phyloP scores from a whole-genome alignment of 768 basidiomycete genomes.

The Mycena galericulata region DNA sequence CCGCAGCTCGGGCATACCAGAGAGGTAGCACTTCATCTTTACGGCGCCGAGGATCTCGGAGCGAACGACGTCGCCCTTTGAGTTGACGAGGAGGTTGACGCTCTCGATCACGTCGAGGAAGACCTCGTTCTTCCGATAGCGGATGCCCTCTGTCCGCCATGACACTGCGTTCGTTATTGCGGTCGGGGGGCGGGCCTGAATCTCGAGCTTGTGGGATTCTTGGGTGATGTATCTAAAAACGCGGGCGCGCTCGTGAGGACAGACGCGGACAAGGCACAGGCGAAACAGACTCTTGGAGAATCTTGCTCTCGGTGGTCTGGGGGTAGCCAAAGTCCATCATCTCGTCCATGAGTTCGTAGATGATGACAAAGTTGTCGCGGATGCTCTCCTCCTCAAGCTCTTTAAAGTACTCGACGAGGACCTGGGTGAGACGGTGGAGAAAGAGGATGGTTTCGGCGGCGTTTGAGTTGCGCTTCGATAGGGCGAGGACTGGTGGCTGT shows the following conservation, averaged over 20 bases:
- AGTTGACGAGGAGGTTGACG: constrained; percentile 90
- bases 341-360: constrained; percentile 98
- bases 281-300: constrained; percentile 88
- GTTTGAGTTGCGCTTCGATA: constrained; percentile 96
- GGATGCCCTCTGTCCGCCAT: constrained; percentile 97
- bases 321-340: constrained; percentile 99
- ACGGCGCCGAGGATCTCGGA: constrained; percentile 98
- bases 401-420: constrained; percentile 98
- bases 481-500: constrained; percentile 80
- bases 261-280: background rate
- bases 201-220: constrained; percentile 96
- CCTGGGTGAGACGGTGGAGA: constrained; percentile 92
- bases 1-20: constrained; percentile 98
- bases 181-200: constrained; percentile 92
- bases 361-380: constrained; percentile 99
- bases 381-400: constrained; percentile 99
- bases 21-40: constrained; percentile 99
- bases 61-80: constrained; percentile 95
- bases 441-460: constrained; percentile 97
- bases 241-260: constrained; percentile 5
- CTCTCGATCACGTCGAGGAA: constrained; percentile 99
- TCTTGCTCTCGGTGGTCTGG: constrained; percentile 99
- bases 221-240: constrained; percentile 91
- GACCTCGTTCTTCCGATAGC: constrained; percentile 98
- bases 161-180: constrained; percentile 99